These are phyloP conservation scores for Ustilago tritici DNA, from an alignment of 1,284 basidiomycete species.

Conservation along the genomic window DNA sequence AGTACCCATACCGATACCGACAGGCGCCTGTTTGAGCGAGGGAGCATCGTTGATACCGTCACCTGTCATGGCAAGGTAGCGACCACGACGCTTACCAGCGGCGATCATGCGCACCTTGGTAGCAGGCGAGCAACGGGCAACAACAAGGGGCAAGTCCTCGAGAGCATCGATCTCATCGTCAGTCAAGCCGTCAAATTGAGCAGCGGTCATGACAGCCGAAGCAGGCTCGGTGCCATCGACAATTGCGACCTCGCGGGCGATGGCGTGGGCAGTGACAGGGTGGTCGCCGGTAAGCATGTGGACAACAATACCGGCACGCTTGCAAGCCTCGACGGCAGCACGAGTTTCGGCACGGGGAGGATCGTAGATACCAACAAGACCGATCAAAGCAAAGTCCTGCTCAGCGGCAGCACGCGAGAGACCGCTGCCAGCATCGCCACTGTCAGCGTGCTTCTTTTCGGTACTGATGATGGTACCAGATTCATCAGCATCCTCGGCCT, in stretches of 20 bases:
- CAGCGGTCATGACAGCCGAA: slow-evolving; percentile 56
- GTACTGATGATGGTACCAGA: slow-evolving; percentile 36
- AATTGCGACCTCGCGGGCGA: slow-evolving; percentile 61
- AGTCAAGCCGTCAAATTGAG: slow-evolving; percentile 57
- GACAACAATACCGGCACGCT: slow-evolving; percentile 60
- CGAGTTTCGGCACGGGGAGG: slow-evolving; percentile 63
- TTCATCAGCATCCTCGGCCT: slow-evolving; percentile 30
- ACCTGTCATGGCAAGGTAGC: slow-evolving; percentile 62
- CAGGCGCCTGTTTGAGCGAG: slow-evolving; percentile 73
- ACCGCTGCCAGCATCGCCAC: slow-evolving; percentile 19
- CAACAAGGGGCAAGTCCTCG: slow-evolving; percentile 53
- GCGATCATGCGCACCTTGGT: slow-evolving; percentile 67
- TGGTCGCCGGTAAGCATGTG: slow-evolving; percentile 66
- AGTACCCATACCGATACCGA: slow-evolving; percentile 77
- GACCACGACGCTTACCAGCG: slow-evolving; percentile 53
- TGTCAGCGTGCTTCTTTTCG: slow-evolving; percentile 33
- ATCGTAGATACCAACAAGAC: slow-evolving; percentile 65
- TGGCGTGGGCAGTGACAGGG: slow-evolving; percentile 59
- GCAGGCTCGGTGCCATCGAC: slow-evolving; percentile 51
- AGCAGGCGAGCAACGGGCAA: slow-evolving; percentile 63
- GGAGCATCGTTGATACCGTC: slow-evolving; percentile 76
- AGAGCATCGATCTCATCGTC: slow-evolving; percentile 61
- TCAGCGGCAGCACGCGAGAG: slow-evolving; percentile 57
- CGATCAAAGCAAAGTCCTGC: slow-evolving; percentile 57
- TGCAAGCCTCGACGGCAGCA: slow-evolving; percentile 60